Base-by-base conservation (phyloP, 2,329 filamentous ascomycete genomes). In the Polychaeton citri region DNA sequence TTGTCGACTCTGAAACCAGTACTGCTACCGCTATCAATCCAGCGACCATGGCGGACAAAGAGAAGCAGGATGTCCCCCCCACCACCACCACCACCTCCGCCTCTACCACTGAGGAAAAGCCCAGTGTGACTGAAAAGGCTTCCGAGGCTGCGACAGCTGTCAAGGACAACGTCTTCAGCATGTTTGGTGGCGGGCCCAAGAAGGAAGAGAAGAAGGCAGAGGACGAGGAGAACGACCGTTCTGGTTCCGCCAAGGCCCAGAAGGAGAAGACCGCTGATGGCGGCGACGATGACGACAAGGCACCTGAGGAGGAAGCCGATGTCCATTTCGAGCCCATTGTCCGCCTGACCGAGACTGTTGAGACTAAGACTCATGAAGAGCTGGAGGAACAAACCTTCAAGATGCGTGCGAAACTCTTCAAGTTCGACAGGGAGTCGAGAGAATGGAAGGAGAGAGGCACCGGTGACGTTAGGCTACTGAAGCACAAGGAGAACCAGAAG, bases 371-470 rank as follows among this genome's bases (percentile, higher is more conserved):
- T 63, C 93, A 95, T 68, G 90, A 98, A 67, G 90, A 98, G 72
- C 76, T 80, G 32, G 90, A 98, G 72, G 87, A 96, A 70, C 84
- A 94, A 69, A 72, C 77, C 26, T 98, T 96, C 78, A 96, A 96
- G 79, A 95, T 96, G 88, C 84, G 90, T 54, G 90, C 90, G 58
- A 98, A 98, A 76, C 81, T 98, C 48, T 98, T 98, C 79, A 88
- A 87, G 69, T 98, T 96, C 62, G 80, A 94, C 65, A 76, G 82
- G 52, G 85, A 94, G 36, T 76, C 73, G 52, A 80, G 80, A 62
- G 90, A 96, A 71, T 98, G 90, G 90, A 98, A 96, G 74, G 90
- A 98, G 77, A 81, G 90, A 59, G 90, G 90, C 47, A 96, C 90
- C 47, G 90, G 90, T 53, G 88, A 96, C 55, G 87, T 96, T 46